Percentiles rank a stretch among this genome's conserved stretches.
These are phyloP conservation scores for Trichoderma lentiforme DNA, from an alignment of 2,329 filamentous ascomycete species.

Conservation along the genomic window DNA sequence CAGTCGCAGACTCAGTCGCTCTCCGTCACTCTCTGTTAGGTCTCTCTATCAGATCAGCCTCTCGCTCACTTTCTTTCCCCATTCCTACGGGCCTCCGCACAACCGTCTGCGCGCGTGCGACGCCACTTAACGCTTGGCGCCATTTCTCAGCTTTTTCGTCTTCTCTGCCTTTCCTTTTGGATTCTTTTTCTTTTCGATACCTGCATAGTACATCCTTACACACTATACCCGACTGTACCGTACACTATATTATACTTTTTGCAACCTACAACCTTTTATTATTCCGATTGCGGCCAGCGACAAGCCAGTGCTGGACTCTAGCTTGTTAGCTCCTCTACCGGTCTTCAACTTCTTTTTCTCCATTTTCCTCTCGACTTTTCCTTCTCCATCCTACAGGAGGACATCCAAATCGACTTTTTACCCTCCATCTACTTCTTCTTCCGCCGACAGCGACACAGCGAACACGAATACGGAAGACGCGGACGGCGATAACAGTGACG, in stretches of 20 bases:
- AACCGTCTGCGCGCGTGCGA: conserved; percentile 4
- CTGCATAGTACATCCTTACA: conserved; percentile 3
- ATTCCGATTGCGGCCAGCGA: conserved; percentile 13
- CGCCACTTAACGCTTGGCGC: conserved; percentile 15
- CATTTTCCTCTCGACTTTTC: background rate
- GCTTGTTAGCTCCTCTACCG: conserved; percentile 4
- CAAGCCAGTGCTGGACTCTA: conserved; percentile 17
- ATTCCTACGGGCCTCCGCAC: conserved; percentile 4
- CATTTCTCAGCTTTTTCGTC: background rate
- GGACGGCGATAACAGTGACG: background rate
- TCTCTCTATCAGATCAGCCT: conserved; percentile 10
- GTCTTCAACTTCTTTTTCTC: background rate
- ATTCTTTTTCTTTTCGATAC: conserved; percentile 13
- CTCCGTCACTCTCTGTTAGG: conserved; percentile 5
- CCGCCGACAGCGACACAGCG: background rate
- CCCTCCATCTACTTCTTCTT: background rate
- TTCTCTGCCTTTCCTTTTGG: conserved; percentile 10
- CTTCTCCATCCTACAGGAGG: background rate
- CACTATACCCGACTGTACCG: background rate
- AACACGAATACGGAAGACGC: background rate
- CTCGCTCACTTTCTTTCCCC: background rate
- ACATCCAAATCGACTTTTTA: background rate
- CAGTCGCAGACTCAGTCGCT: background rate
- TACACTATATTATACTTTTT: background rate
- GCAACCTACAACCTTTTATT: conserved; percentile 6